A percentile compares a stretch with the other conserved stretches of the same genome.
phyloP scores from a whole-genome alignment of 1,139 yeast genomes.

The Saccharomyces hybrid region DNA sequence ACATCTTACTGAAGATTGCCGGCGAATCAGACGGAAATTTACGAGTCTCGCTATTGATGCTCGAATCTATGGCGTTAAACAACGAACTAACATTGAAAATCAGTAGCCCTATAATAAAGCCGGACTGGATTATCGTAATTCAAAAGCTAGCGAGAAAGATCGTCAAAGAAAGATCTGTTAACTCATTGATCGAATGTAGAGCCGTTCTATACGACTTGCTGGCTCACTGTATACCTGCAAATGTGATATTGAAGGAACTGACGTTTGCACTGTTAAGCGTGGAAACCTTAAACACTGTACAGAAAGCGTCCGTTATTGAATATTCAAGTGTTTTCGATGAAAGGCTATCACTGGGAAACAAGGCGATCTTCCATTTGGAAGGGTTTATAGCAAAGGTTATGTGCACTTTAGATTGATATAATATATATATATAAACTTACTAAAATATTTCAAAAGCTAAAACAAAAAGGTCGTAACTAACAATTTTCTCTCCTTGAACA shows the following conservation, averaged over 20 bases:
- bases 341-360: constrained; percentile 75
- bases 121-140: constrained; percentile 88
- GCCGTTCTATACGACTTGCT: constrained; percentile 73
- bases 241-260: constrained; percentile 61
- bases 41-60: constrained; percentile 66
- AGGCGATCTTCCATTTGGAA: constrained; percentile 91
- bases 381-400: constrained; percentile 86
- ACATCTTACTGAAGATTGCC: constrained; percentile 48
- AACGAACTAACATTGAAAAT: constrained; percentile 42
- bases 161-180: constrained; percentile 56
- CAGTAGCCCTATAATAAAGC: constrained; percentile 43
- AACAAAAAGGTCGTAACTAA: not conserved
- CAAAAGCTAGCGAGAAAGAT: constrained; percentile 55
- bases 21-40: constrained; percentile 57
- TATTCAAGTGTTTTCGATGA: constrained; percentile 77
- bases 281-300: constrained; percentile 20
- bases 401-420: constrained; percentile 32
- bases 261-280: constrained; percentile 47
- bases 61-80: constrained; percentile 81
- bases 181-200: constrained; percentile 63
- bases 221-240: constrained; percentile 90
- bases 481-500: not conserved
- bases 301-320: constrained; percentile 43
- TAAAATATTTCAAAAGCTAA: too few relatives aligned
- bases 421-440: not conserved